Percentiles rank a stretch among this genome's conserved stretches.
Conservation (phyloP, 352 stramenopile genomes). For the Elongisporangium undulatum region DNA sequence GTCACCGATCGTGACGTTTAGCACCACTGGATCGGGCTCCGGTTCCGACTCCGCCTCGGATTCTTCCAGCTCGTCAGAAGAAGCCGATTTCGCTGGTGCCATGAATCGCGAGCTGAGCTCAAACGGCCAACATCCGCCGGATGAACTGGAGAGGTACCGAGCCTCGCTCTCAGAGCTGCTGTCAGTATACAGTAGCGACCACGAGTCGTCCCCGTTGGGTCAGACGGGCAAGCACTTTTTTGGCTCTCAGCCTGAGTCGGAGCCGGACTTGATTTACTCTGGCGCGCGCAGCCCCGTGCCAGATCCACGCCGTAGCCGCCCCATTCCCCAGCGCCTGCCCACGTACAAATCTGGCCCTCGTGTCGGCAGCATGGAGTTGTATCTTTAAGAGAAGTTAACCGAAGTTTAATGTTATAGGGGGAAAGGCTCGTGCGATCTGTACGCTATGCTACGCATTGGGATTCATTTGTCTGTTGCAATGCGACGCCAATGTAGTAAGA, state of each 20-base stretch:
- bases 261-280: slow-evolving; percentile 19
- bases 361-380: neutral
- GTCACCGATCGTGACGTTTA: slow-evolving; percentile 7
- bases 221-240: slow-evolving; percentile 10
- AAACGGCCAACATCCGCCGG: slow-evolving; percentile 11
- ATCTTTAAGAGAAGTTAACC: neutral
- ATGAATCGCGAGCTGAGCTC: slow-evolving; percentile 13
- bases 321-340: neutral
- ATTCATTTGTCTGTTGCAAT: neutral
- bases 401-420: neutral
- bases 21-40: neutral
- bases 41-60: slow-evolving; percentile 14
- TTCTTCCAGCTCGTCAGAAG: slow-evolving; percentile 27
- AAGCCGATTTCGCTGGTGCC: slow-evolving; percentile 11
- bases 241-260: slow-evolving; percentile 20
- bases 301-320: neutral
- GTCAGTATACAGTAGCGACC: slow-evolving; percentile 44
- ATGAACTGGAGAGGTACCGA: slow-evolving; percentile 33
- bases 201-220: slow-evolving; percentile 23
- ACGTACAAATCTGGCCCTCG: neutral
- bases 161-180: slow-evolving; percentile 58
- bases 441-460: neutral
- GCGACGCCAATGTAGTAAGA: neutral
- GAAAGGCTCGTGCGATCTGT: neutral
- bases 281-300: neutral